phyloP scores from a whole-genome alignment of 805 yeast species.

The Candida railenensis region DNA sequence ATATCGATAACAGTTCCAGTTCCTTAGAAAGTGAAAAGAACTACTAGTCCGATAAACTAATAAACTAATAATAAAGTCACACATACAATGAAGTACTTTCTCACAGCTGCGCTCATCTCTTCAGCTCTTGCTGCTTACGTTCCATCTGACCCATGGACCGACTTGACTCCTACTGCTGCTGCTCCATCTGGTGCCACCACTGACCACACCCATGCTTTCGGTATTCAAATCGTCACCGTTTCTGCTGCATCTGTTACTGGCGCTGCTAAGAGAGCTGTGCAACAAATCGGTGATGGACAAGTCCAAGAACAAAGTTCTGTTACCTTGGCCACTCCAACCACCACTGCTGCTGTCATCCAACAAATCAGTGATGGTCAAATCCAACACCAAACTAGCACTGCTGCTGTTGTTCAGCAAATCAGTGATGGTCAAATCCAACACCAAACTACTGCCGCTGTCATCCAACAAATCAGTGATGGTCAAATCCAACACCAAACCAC shows the following conservation, averaged over 20 bases:
- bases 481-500: slow-evolving; percentile 47
- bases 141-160: slow-evolving; percentile 68
- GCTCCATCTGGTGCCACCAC: slow-evolving; percentile 55
- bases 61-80: background rate
- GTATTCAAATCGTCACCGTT: slow-evolving; percentile 64
- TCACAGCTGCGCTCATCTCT: slow-evolving; percentile 42
- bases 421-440: slow-evolving; percentile 49
- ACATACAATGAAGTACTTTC: slow-evolving; percentile 9
- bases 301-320: slow-evolving; percentile 44
- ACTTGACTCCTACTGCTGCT: slow-evolving; percentile 63
- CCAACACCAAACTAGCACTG: slow-evolving; percentile 40
- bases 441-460: slow-evolving; percentile 35
- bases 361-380: slow-evolving; percentile 50
- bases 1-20: background rate
- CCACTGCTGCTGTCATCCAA: slow-evolving; percentile 6
- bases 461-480: slow-evolving; percentile 47
- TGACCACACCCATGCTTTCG: slow-evolving; percentile 56
- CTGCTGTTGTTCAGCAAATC: slow-evolving; percentile 37
- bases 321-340: slow-evolving; percentile 25
- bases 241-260: slow-evolving; percentile 35
- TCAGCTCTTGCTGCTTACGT: slow-evolving; percentile 58
- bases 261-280: slow-evolving; percentile 36
- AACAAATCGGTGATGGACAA: slow-evolving; percentile 65
- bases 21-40: background rate
- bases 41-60: background rate